Conservation (phyloP, 176 grass and related monocot species). For the Bonia amplexicaulis region DNA sequence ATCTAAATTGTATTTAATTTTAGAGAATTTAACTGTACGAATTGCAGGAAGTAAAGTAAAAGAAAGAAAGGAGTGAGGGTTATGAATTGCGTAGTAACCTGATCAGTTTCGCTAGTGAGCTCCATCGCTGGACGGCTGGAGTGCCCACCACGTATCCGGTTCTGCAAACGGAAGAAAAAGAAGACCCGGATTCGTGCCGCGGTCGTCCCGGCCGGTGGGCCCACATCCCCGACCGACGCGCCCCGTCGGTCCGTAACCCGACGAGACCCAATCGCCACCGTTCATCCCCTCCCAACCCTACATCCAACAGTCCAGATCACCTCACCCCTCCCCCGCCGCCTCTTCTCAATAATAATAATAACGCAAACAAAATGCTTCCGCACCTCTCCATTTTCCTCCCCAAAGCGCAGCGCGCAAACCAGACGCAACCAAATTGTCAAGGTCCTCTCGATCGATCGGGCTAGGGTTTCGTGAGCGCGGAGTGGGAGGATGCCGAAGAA, state of each 20-base stretch:
- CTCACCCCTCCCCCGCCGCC: not conserved
- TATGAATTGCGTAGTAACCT: too few relatives aligned
- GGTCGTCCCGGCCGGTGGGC: not conserved
- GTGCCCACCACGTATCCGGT: not conserved
- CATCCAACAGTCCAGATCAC: not conserved
- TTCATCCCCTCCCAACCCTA: not conserved
- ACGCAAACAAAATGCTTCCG: not conserved
- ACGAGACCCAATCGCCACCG: not conserved
- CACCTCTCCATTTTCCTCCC: not conserved
- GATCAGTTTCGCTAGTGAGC: too few relatives aligned
- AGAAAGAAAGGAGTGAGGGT: too few relatives aligned
- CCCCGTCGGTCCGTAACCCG: not conserved
- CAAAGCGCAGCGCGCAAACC: not conserved
- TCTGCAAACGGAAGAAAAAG: not conserved
- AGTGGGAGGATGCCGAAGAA: constrained; percentile 68
- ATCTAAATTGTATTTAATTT: too few relatives aligned
- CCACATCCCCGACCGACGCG: not conserved
- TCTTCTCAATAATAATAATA: not conserved
- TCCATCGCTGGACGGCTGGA: not conserved
- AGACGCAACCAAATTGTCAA: not conserved
- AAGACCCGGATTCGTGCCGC: too few relatives aligned
- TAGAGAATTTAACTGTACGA: too few relatives aligned
- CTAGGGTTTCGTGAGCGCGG: constrained; percentile 13
- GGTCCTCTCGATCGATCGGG: constrained; percentile 8
- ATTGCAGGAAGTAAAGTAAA: too few relatives aligned